Conservation (phyloP, 805 yeast species). For the Torulaspora indica region DNA sequence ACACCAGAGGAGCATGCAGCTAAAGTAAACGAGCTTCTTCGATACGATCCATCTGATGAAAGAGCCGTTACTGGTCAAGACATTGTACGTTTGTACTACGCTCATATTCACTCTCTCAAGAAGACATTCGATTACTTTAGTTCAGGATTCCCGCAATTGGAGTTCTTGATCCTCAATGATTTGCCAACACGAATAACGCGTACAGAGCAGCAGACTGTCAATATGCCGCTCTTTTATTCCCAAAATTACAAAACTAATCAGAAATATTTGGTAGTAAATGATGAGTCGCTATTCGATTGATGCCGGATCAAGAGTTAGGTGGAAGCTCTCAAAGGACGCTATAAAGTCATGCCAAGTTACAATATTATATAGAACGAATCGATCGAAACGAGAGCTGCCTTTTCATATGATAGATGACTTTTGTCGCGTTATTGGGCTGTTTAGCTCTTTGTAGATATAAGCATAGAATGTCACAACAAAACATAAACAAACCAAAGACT, state of each 20-base stretch:
- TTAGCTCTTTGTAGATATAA: not conserved
- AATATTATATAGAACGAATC: not conserved
- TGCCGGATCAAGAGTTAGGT: not conserved
- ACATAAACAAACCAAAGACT: not conserved
- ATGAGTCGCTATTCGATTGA: conserved; percentile 29
- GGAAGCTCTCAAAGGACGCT: not conserved
- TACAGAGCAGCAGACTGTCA: conserved; percentile 29
- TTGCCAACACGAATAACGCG: conserved; percentile 32
- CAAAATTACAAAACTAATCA: conserved; percentile 29
- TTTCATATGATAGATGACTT: too few species aligned
- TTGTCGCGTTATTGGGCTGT: too few species aligned
- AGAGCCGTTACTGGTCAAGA: conserved; percentile 25
- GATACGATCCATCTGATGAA: conserved; percentile 15
- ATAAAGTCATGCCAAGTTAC: not conserved
- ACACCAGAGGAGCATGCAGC: conserved; percentile 27
- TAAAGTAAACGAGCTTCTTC: conserved; percentile 25
- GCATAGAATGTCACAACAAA: not conserved
- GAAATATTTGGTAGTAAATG: conserved; percentile 29
- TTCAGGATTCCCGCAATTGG: conserved; percentile 27
- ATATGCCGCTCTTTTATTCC: conserved; percentile 28
- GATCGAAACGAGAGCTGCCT: not conserved
- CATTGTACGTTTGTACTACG: conserved; percentile 32
- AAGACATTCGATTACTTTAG: conserved; percentile 34
- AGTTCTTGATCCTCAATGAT: conserved; percentile 36
- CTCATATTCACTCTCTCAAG: conserved; percentile 35